Conservation (phyloP, 1,139 yeast genomes). For the Meyerozyma smithsonii region DNA sequence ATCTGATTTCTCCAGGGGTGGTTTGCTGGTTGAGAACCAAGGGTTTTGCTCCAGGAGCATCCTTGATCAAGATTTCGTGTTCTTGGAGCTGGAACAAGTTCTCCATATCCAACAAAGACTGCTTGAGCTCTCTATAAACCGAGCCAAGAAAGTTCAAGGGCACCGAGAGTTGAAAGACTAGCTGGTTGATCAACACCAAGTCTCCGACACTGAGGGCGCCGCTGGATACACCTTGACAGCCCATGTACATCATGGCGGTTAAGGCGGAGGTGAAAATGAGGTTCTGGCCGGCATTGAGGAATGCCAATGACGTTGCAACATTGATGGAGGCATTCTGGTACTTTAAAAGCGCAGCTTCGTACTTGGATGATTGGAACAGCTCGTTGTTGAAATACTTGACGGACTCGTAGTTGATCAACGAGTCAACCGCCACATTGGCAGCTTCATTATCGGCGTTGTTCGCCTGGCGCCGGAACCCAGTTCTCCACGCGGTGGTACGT, state of each 20-base stretch:
- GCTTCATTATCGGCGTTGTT: constrained; percentile 93
- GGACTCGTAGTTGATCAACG: constrained; percentile 88
- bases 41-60: constrained; percentile 57
- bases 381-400: constrained; percentile 95
- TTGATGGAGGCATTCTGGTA: constrained; percentile 83
- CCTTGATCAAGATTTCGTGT: constrained; percentile 63
- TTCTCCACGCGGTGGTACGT: constrained; percentile 94
- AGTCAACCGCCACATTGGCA: constrained; percentile 90
- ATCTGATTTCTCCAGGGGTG: constrained; percentile 65
- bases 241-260: constrained; percentile 98
- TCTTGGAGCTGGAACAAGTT: constrained; percentile 78
- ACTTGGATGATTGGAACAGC: constrained; percentile 68
- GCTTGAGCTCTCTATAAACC: constrained; percentile 91
- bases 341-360: constrained; percentile 66
- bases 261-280: constrained; percentile 85
- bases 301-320: constrained; percentile 90
- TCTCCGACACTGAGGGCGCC: constrained; percentile 92
- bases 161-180: constrained; percentile 91
- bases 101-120: constrained; percentile 90
- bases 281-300: constrained; percentile 87
- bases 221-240: constrained; percentile 85
- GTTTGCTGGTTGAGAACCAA: constrained; percentile 38
- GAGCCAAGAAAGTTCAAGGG: constrained; percentile 93
- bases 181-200: constrained; percentile 89
- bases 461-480: constrained; percentile 84